These are phyloP conservation scores for Vigna radiata DNA, from an alignment of 306 rosid species.

Conservation along the genomic window DNA sequence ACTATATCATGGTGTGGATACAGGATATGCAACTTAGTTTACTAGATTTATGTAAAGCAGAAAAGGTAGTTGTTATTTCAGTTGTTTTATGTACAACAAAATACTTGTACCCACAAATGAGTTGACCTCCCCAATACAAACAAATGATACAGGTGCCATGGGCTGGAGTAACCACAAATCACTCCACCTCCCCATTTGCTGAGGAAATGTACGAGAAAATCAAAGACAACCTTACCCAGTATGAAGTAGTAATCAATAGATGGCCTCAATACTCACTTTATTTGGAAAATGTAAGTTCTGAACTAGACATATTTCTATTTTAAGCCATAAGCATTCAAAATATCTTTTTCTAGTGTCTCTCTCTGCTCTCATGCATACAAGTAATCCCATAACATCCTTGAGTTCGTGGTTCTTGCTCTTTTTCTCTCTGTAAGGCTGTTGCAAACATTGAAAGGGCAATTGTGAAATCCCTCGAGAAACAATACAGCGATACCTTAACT, in stretches of 20 bases:
- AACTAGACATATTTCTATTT: constrained; percentile 8
- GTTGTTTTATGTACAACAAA: constrained; percentile 32
- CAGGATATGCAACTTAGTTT: constrained; percentile 87
- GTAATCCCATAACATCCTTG: constrained; percentile 20
- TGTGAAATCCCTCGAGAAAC: constrained; percentile 89
- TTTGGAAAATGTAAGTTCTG: constrained; percentile 78
- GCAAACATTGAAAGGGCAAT: constrained; percentile 91
- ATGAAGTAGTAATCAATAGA: constrained; percentile 86
- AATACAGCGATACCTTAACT: constrained; percentile 84
- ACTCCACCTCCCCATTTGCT: constrained; percentile 90
- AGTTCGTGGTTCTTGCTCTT: background rate
- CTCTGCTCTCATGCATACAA: background rate
- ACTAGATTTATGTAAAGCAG: constrained; percentile 91
- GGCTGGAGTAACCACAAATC: constrained; percentile 91
- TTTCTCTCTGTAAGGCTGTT: constrained; percentile 63
- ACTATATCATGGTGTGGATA: constrained; percentile 93
- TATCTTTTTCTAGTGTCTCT: constrained; percentile 6
- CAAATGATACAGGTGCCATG: constrained; percentile 82
- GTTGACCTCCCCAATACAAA: constrained; percentile 42
- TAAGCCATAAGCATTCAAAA: constrained; percentile 25
- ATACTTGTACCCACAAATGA: background rate
- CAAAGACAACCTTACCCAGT: constrained; percentile 71
- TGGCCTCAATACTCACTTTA: constrained; percentile 98
- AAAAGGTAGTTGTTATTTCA: constrained; percentile 66
- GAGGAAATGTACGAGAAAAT: constrained; percentile 94